Conservation (phyloP, 768 basidiomycete species). For the Tulasnella sp. region DNA sequence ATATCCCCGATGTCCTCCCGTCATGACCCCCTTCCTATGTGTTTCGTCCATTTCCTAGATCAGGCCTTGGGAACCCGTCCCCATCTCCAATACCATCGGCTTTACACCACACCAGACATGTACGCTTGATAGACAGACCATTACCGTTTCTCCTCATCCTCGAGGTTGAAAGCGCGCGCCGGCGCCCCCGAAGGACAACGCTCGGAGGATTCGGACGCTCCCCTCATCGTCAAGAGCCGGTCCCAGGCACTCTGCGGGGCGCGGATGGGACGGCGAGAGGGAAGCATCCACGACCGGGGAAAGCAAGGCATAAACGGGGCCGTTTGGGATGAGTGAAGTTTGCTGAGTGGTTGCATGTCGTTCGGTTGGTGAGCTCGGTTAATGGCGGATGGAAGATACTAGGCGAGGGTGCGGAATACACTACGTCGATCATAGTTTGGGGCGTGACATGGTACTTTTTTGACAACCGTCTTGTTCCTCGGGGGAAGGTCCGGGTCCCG, state of each 20-base stretch:
- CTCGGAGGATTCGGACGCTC: conserved; percentile 9
- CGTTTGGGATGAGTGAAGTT: neutral
- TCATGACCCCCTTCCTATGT: neutral
- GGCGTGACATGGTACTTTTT: neutral
- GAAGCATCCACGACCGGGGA: conserved; percentile 11
- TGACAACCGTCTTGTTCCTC: neutral
- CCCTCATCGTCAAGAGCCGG: neutral
- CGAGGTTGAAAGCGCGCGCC: conserved; percentile 19
- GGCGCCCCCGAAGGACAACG: conserved; percentile 10
- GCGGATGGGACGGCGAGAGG: neutral
- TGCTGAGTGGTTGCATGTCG: neutral
- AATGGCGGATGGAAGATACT: neutral
- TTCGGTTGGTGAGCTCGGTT: neutral
- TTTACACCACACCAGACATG: neutral
- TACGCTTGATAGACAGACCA: neutral
- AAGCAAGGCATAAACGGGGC: conserved; percentile 5
- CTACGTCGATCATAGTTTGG: neutral
- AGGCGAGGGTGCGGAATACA: conserved; percentile 2
- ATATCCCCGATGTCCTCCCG: neutral
- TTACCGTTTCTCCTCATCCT: conserved; percentile 10
- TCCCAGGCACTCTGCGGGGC: conserved; percentile 16
- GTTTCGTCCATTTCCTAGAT: neutral
- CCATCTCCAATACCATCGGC: neutral
- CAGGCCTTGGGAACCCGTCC: neutral
- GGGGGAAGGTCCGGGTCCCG: neutral